Percentiles rank a stretch among this genome's conserved stretches.
phyloP scores from a whole-genome alignment of 2,329 filamentous ascomycete genomes.

The Colletotrichum magnum region DNA sequence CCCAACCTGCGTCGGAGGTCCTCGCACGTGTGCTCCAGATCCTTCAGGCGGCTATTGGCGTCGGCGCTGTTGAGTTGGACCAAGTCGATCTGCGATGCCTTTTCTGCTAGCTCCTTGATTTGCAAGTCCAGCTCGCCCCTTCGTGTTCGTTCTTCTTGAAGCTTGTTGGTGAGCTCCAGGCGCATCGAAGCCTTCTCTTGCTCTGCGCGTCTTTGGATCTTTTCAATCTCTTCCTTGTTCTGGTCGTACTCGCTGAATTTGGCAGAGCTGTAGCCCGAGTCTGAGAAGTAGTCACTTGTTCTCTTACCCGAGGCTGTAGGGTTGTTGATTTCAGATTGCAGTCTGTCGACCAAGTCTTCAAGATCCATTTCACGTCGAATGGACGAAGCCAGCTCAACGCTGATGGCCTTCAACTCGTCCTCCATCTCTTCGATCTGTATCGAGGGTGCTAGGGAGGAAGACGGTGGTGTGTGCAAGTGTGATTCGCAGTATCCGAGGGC shows the following conservation, averaged over 20 bases:
- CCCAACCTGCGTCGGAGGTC: conserved; percentile 85
- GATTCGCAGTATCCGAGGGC: conserved; percentile 66
- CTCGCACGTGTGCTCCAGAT: conserved; percentile 85
- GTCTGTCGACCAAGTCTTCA: conserved; percentile 90
- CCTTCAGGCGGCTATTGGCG: conserved; percentile 75
- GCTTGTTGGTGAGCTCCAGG: conserved; percentile 82
- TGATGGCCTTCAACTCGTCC: conserved; percentile 93
- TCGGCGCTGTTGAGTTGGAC: conserved; percentile 70
- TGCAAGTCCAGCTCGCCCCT: conserved; percentile 85
- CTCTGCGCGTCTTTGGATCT: conserved; percentile 85
- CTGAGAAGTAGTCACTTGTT: conserved; percentile 98
- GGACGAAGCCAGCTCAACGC: conserved; percentile 90
- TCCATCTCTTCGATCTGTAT: conserved; percentile 87
- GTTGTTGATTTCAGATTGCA: conserved; percentile 82
- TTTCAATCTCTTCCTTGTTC: conserved; percentile 81
- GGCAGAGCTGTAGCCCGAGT: conserved; percentile 90
- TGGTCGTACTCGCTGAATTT: conserved; percentile 79
- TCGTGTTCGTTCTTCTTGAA: conserved; percentile 87
- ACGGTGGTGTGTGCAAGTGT: conserved; percentile 64
- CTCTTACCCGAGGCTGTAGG: conserved; percentile 74
- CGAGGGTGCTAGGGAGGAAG: conserved; percentile 57
- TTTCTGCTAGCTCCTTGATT: conserved; percentile 85
- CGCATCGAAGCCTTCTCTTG: conserved; percentile 92
- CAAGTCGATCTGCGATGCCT: conserved; percentile 75
- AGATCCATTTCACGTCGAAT: conserved; percentile 97